Evolutionary conservation across 306 rosid species (phyloP).

Genomic region (Quercus cerris): DNA sequence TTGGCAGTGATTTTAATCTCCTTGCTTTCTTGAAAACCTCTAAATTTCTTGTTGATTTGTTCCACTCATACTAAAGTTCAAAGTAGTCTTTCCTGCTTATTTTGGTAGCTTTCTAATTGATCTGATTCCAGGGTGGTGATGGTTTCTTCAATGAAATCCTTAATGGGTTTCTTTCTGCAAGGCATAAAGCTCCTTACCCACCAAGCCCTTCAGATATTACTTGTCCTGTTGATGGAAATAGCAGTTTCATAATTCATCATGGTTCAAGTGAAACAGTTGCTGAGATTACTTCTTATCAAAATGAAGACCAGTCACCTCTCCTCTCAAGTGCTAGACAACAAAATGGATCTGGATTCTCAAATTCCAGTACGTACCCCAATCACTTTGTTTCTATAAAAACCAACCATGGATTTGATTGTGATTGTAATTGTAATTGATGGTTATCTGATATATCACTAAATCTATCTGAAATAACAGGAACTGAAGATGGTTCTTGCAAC

Average conservation of each 20-base stretch:
- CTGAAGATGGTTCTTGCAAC: constrained; percentile 36
- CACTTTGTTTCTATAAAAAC: constrained; percentile 19
- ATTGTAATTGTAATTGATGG: constrained; percentile 15
- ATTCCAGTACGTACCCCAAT: constrained; percentile 47
- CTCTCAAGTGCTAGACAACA: constrained; percentile 38
- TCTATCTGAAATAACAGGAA: constrained; percentile 30
- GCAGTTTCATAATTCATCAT: constrained; percentile 28
- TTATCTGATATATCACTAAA: constrained; percentile 23
- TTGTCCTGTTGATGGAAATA: constrained; percentile 36
- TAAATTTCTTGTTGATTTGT: neutral
- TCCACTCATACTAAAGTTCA: neutral
- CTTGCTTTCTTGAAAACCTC: neutral
- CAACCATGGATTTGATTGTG: constrained; percentile 19
- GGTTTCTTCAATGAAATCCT: constrained; percentile 98
- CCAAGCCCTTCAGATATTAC: constrained; percentile 69
- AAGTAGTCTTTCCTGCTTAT: constrained; percentile 14
- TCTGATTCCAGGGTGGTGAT: constrained; percentile 86
- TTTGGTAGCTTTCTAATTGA: constrained; percentile 26
- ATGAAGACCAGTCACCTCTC: constrained; percentile 59
- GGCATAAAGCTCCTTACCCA: constrained; percentile 77
- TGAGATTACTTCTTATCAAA: constrained; percentile 32
- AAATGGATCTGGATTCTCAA: constrained; percentile 30
- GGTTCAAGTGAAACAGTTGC: constrained; percentile 38
- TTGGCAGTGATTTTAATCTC: neutral
- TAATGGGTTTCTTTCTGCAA: constrained; percentile 84